Evolutionary conservation across 1,284 basidiomycete genomes (phyloP).

Genomic region (Wolfiporia cocos): DNA sequence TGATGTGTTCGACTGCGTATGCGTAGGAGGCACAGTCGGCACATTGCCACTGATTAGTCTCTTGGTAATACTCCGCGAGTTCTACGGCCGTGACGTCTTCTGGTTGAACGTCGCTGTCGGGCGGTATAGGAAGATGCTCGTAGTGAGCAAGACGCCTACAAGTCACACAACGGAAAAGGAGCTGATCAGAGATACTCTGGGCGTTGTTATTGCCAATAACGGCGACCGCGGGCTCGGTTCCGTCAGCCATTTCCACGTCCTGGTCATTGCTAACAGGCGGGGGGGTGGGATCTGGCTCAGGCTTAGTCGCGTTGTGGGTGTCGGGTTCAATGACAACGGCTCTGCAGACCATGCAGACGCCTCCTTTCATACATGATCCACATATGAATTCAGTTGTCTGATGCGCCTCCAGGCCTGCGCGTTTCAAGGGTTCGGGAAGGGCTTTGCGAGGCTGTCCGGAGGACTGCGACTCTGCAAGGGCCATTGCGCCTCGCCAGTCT

Average conservation of each 20-base stretch:
- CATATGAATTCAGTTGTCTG: slow-evolving; percentile 78
- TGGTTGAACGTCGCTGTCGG: slow-evolving; percentile 23
- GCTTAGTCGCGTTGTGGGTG: slow-evolving; percentile 7
- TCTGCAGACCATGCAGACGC: slow-evolving; percentile 74
- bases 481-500: slow-evolving; percentile 26
- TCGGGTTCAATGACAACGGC: slow-evolving; percentile 48
- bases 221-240: slow-evolving; percentile 1
- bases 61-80: slow-evolving; percentile 62
- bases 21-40: slow-evolving; percentile 73
- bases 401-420: slow-evolving; percentile 40
- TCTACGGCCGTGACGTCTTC: slow-evolving; percentile 34
- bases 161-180: slow-evolving; percentile 75
- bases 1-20: slow-evolving; percentile 76
- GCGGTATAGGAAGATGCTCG: slow-evolving; percentile 56
- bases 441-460: slow-evolving; percentile 3
- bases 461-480: not conserved
- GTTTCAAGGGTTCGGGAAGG: slow-evolving; percentile 28
- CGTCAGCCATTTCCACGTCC: slow-evolving; percentile 16
- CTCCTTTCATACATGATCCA: slow-evolving; percentile 67
- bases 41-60: slow-evolving; percentile 65
- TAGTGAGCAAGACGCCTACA: slow-evolving; percentile 84
- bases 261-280: not conserved
- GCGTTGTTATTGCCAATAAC: slow-evolving; percentile 13
- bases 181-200: slow-evolving; percentile 27
- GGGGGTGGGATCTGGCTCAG: not conserved